Evolutionary conservation across 768 basidiomycete genomes (phyloP).

Genomic region (Grammothele lineata): DNA sequence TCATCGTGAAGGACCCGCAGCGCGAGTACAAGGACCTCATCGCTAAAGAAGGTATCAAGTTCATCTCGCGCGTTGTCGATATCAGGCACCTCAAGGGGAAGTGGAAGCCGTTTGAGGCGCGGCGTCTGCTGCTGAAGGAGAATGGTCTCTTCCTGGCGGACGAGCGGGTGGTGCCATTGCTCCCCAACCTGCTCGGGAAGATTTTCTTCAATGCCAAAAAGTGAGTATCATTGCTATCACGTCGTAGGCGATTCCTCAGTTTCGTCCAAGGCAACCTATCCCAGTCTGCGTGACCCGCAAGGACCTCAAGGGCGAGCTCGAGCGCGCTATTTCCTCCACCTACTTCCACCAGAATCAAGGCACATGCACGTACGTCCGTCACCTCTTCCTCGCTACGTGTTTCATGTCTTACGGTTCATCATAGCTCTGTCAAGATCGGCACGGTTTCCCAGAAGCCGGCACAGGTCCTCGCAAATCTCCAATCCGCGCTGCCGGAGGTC

Average conservation of each 20-base stretch:
- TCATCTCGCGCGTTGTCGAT: conserved; percentile 89
- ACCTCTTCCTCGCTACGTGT: not conserved
- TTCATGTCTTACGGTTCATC: not conserved
- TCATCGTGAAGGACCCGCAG: conserved; percentile 95
- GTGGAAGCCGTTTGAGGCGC: conserved; percentile 79
- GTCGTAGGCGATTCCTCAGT: not conserved
- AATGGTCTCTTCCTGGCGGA: conserved; percentile 93
- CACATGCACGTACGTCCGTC: conserved; percentile 74
- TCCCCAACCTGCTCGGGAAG: conserved; percentile 83
- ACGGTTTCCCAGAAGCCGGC: conserved; percentile 65
- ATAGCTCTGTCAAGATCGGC: conserved; percentile 81
- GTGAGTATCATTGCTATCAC: conserved; percentile 42
- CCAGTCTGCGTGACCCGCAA: conserved; percentile 88
- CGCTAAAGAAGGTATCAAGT: conserved; percentile 72
- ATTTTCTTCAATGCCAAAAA: conserved; percentile 96
- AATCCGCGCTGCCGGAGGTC: conserved; percentile 72
- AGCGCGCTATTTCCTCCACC: conserved; percentile 88
- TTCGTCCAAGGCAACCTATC: conserved; percentile 76
- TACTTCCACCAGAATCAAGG: conserved; percentile 96
- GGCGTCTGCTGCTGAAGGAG: conserved; percentile 79
- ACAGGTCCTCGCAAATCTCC: conserved; percentile 76
- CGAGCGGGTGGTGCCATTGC: conserved; percentile 80
- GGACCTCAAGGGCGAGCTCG: conserved; percentile 89
- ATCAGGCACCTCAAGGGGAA: conserved; percentile 92
- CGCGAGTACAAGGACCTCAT: conserved; percentile 94